Conservation (phyloP, 2,329 filamentous ascomycete genomes). For the Bimuria novae-zelandiae region DNA sequence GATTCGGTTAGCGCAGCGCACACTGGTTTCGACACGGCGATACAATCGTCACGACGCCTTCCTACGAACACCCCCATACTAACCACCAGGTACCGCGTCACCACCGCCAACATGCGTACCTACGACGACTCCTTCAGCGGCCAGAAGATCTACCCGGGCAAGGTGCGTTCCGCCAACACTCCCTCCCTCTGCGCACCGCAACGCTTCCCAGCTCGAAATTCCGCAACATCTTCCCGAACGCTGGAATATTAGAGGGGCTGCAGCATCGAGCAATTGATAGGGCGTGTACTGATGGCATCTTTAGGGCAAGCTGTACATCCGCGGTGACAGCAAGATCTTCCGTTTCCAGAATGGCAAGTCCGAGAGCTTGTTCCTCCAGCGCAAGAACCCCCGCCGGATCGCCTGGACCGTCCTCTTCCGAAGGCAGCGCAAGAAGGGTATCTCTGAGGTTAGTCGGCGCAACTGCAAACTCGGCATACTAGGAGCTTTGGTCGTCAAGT, state of each 20-base stretch:
- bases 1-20: neutral
- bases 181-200: slow-evolving; percentile 10
- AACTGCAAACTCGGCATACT: slow-evolving; percentile 5
- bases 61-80: slow-evolving; percentile 43
- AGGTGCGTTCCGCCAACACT: slow-evolving; percentile 60
- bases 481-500: neutral
- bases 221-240: slow-evolving; percentile 20
- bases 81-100: slow-evolving; percentile 47
- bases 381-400: slow-evolving; percentile 99
- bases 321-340: slow-evolving; percentile 99
- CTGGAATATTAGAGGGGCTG: slow-evolving; percentile 20
- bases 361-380: slow-evolving; percentile 99
- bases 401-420: slow-evolving; percentile 98
- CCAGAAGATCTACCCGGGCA: slow-evolving; percentile 79
- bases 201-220: slow-evolving; percentile 31
- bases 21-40: neutral
- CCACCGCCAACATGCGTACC: slow-evolving; percentile 69
- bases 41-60: slow-evolving; percentile 19
- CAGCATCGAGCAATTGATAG: slow-evolving; percentile 13
- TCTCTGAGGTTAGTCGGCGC: slow-evolving; percentile 83
- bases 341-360: slow-evolving; percentile 99
- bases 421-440: slow-evolving; percentile 99
- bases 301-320: slow-evolving; percentile 99
- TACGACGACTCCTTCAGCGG: slow-evolving; percentile 81
- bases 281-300: slow-evolving; percentile 35